Evolutionary conservation across 2,329 filamentous ascomycete species (phyloP).

Genomic region (Penicillium sp.): DNA sequence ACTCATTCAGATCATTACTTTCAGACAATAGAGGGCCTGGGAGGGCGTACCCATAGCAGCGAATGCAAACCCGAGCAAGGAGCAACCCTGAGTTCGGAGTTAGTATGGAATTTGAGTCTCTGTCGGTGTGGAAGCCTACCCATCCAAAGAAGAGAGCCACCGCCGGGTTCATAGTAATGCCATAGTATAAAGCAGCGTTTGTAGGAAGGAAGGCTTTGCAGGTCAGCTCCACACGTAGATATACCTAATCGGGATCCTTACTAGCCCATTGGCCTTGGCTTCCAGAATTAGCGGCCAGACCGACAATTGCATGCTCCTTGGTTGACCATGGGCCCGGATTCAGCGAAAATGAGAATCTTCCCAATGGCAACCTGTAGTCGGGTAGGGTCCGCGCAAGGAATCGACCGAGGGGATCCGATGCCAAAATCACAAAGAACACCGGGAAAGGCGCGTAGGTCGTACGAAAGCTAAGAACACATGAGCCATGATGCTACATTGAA

Average conservation of each 20-base stretch:
- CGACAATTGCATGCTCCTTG: background rate
- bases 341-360: background rate
- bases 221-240: background rate
- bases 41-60: background rate
- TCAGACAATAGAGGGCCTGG: background rate
- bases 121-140: background rate
- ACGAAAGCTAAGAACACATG: background rate
- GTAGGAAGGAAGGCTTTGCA: background rate
- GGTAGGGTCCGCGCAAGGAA: background rate
- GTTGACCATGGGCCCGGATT: background rate
- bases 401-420: background rate
- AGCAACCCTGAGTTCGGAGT: background rate
- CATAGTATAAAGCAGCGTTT: background rate
- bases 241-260: background rate
- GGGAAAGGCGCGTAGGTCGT: background rate
- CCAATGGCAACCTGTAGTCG: background rate
- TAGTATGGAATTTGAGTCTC: background rate
- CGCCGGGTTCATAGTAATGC: background rate
- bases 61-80: background rate
- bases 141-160: background rate
- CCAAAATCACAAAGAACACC: background rate
- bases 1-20: background rate
- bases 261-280: background rate
- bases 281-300: background rate
- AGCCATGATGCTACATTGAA: background rate